Percentiles rank a stretch among this genome's conserved stretches.
Evolutionary conservation across 257 asterid species (phyloP).

Genomic region (Penstemon davidsonii): DNA sequence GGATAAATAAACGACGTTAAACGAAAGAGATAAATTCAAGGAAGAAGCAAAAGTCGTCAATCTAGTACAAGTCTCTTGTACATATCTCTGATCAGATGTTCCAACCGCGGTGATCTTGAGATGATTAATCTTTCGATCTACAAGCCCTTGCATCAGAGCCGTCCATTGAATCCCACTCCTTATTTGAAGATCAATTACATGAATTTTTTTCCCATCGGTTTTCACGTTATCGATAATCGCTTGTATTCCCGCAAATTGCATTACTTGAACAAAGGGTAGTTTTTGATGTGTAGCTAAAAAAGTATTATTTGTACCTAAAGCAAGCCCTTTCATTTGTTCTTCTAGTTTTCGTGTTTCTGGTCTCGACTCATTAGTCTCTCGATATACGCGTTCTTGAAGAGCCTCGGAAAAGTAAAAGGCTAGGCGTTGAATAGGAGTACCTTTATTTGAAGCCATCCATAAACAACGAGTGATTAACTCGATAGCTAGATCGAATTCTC

Average conservation of each 20-base stretch:
- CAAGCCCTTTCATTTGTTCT: constrained; percentile 23
- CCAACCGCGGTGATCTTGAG: constrained; percentile 59
- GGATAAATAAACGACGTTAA: constrained; percentile 35
- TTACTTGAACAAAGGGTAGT: constrained; percentile 58
- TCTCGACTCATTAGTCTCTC: constrained; percentile 22
- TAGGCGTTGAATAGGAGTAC: constrained; percentile 58
- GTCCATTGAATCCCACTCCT: constrained; percentile 72
- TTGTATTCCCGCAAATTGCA: constrained; percentile 60
- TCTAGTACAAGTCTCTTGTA: constrained; percentile 50
- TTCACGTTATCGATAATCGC: constrained; percentile 46
- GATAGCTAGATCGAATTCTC: constrained; percentile 43
- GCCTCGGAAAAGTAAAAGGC: constrained; percentile 53
- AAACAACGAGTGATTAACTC: constrained; percentile 40
- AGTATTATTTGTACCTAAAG: constrained; percentile 42
- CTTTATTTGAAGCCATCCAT: constrained; percentile 42
- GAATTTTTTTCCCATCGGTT: constrained; percentile 39
- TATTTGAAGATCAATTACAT: constrained; percentile 63
- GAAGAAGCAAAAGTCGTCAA: constrained; percentile 51
- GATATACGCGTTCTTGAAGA: constrained; percentile 43
- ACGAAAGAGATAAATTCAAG: constrained; percentile 46
- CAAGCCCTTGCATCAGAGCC: constrained; percentile 60
- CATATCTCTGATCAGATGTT: constrained; percentile 29
- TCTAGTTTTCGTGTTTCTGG: constrained; percentile 18
- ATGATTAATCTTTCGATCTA: constrained; percentile 30
- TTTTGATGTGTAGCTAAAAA: constrained; percentile 53